These are phyloP conservation scores for Beauveria sp. DNA, from an alignment of 2,329 filamentous ascomycete genomes.

Conservation along the genomic window DNA sequence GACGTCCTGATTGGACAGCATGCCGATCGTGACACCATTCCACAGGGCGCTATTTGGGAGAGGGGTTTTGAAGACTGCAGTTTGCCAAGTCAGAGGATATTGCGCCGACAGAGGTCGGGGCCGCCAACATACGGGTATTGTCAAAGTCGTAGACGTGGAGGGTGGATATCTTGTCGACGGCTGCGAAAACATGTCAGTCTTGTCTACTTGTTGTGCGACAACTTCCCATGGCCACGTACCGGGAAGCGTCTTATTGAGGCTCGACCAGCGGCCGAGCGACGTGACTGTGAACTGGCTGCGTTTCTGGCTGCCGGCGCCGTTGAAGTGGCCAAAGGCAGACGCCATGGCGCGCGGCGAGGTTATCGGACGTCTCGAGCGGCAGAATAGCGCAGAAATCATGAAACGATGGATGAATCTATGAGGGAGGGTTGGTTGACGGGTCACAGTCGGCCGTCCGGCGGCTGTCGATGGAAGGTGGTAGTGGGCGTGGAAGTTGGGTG, in stretches of 20 bases:
- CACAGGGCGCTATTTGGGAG: constrained; percentile 84
- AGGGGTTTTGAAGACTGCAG: constrained; percentile 77
- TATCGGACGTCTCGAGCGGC: constrained; percentile 16
- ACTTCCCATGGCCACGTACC: constrained; percentile 32
- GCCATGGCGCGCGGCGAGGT: constrained; percentile 28
- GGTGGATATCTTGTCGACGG: constrained; percentile 60
- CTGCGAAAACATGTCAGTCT: constrained; percentile 24
- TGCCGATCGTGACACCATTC: constrained; percentile 69
- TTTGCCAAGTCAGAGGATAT: background rate
- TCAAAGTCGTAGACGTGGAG: constrained; percentile 98
- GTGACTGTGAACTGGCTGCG: constrained; percentile 51
- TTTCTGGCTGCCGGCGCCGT: constrained; percentile 24
- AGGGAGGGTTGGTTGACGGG: background rate
- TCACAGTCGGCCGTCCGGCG: constrained; percentile 1
- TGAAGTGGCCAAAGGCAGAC: constrained; percentile 30
- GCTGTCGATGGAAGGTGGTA: background rate
- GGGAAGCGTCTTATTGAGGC: constrained; percentile 64
- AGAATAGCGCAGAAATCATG: constrained; percentile 18
- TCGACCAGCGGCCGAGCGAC: constrained; percentile 76
- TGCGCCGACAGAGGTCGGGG: background rate
- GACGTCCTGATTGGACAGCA: constrained; percentile 65
- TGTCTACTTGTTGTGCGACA: background rate
- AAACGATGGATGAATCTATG: constrained; percentile 3
- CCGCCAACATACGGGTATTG: constrained; percentile 64
- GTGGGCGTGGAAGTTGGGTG: background rate